Percentiles rank a stretch among this genome's conserved stretches.
Evolutionary conservation across 345 rosid genomes (phyloP).

Genomic region (Brassica incana): DNA sequence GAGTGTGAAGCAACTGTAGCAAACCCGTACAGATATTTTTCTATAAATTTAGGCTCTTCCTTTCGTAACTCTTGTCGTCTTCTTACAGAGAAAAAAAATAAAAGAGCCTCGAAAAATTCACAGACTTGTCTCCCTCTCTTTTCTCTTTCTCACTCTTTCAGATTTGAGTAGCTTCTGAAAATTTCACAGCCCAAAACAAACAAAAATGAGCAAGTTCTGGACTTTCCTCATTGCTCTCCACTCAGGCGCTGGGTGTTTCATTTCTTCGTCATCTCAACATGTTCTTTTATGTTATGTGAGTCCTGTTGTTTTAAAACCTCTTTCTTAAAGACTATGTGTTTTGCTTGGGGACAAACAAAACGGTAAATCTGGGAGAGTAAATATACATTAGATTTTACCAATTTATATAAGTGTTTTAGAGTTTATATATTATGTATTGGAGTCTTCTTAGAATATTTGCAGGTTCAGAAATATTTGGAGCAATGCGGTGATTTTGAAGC

Average conservation of each 20-base stretch:
- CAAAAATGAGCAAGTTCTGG: slow-evolving; percentile 43
- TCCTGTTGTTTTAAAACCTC: too few relatives aligned
- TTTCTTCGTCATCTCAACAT: not conserved
- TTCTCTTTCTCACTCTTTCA: not conserved
- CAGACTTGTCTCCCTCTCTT: slow-evolving; percentile 2
- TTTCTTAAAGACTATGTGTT: too few relatives aligned
- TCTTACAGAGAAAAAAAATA: not conserved
- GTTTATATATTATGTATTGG: too few relatives aligned
- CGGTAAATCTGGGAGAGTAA: too few relatives aligned
- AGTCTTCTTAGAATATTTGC: too few relatives aligned
- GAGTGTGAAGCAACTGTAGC: slow-evolving; percentile 30
- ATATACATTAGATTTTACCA: too few relatives aligned
- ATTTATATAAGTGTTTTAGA: too few relatives aligned
- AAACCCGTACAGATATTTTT: slow-evolving; percentile 11
- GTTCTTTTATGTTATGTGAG: too few relatives aligned
- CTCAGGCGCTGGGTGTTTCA: slow-evolving; percentile 58
- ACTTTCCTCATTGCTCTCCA: slow-evolving; percentile 59
- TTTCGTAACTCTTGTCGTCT: slow-evolving; percentile 12
- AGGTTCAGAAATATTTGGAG: too few relatives aligned
- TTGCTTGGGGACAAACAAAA: too few relatives aligned
- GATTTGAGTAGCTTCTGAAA: not conserved
- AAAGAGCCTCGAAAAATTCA: slow-evolving; percentile 15
- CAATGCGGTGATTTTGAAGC: too few relatives aligned
- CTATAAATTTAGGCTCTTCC: slow-evolving; percentile 22
- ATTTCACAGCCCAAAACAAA: not conserved